phyloP scores from a whole-genome alignment of 2,329 filamentous ascomycete species.

The Pseudohalonectria lignicola region DNA sequence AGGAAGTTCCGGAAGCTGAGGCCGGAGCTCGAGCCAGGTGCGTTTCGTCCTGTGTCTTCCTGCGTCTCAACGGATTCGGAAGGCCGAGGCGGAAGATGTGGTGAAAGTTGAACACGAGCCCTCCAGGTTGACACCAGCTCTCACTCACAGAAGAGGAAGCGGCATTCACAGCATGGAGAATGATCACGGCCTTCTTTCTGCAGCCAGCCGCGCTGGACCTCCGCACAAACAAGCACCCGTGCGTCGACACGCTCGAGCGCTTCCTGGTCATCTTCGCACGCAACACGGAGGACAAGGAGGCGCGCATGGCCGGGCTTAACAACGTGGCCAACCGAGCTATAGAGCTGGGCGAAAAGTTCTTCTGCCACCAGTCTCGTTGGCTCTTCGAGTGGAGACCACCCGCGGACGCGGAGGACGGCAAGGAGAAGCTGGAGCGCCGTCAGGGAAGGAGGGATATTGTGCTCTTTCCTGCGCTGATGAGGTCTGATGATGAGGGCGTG shows the following conservation, averaged over 20 bases:
- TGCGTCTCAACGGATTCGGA: too few relatives aligned
- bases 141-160: slow-evolving; percentile 1
- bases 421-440: not conserved
- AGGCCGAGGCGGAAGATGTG: too few relatives aligned
- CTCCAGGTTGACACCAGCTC: too few relatives aligned
- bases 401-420: not conserved
- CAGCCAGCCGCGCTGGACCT: slow-evolving; percentile 1
- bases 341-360: slow-evolving; percentile 5
- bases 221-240: not conserved
- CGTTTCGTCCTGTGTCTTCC: not conserved
- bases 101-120: too few relatives aligned
- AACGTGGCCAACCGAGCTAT: slow-evolving; percentile 1
- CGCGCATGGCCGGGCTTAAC: not conserved
- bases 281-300: not conserved
- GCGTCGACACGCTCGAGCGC: not conserved
- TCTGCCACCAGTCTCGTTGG: slow-evolving; percentile 3
- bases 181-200: slow-evolving; percentile 5
- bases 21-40: not conserved
- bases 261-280: slow-evolving; percentile 1
- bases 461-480: slow-evolving; percentile 2
- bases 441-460: slow-evolving; percentile 1
- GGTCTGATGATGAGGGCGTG: slow-evolving; percentile 1
- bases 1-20: slow-evolving; percentile 1
- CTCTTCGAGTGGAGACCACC: slow-evolving; percentile 4
- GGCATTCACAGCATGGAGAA: slow-evolving; percentile 3